phyloP scores from a whole-genome alignment of 768 basidiomycete genomes.

The Gelatoporia subvermispora region DNA sequence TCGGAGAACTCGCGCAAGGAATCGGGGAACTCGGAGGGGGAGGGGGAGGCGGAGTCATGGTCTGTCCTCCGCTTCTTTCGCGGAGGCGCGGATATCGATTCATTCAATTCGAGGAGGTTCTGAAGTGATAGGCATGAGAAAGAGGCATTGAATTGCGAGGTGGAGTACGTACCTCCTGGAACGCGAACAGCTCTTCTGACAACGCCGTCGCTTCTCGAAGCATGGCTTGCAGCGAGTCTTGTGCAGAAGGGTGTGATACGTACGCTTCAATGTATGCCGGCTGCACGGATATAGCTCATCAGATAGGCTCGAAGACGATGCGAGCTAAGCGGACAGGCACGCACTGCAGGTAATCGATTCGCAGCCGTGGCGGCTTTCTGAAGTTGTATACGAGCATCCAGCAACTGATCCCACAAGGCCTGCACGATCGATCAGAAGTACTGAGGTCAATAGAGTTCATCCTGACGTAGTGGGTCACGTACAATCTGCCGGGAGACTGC shows the following conservation, averaged over 20 bases:
- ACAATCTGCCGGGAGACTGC: conserved; percentile 84
- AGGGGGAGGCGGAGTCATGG: conserved; percentile 20
- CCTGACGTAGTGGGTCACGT: conserved; percentile 23
- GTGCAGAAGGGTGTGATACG: conserved; percentile 32
- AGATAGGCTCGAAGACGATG: conserved; percentile 14
- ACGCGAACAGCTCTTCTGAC: conserved; percentile 60
- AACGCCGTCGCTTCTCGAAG: conserved; percentile 56
- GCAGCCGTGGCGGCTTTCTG: conserved; percentile 73
- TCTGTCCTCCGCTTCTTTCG: conserved; percentile 53
- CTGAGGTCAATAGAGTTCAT: conserved; percentile 2
- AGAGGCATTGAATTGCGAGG: not conserved
- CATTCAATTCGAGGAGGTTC: conserved; percentile 34
- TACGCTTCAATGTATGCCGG: conserved; percentile 29
- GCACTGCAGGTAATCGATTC: conserved; percentile 62
- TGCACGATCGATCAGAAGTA: conserved; percentile 24
- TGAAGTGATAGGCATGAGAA: conserved; percentile 14
- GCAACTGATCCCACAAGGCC: conserved; percentile 80
- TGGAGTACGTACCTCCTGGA: conserved; percentile 55
- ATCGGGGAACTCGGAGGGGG: conserved; percentile 40
- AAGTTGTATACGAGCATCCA: conserved; percentile 87
- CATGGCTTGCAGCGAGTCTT: conserved; percentile 44
- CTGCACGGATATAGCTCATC: conserved; percentile 23
- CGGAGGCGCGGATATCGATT: conserved; percentile 42
- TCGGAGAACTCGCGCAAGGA: conserved; percentile 34
- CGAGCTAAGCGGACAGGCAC: conserved; percentile 19